Conservation (phyloP, 2,329 filamentous ascomycete species). For the Aspergillus udagawae region DNA sequence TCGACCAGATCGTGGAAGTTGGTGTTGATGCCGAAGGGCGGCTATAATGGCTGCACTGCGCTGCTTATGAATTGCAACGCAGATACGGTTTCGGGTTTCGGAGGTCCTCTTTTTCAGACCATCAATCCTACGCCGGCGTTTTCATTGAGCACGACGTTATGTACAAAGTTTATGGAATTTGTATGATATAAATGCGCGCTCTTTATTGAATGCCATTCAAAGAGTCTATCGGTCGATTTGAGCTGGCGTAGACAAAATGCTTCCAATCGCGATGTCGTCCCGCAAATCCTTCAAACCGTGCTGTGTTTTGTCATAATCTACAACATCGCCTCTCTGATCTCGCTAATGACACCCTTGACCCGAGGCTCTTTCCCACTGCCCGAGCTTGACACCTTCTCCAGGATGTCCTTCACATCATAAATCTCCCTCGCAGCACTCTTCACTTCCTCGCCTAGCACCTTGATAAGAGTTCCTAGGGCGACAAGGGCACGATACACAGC, state of each 20-base stretch:
- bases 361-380: conserved; percentile 55
- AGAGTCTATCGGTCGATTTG: background rate
- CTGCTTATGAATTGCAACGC: background rate
- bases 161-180: background rate
- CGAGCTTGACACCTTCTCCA: conserved; percentile 47
- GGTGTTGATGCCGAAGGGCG: conserved; percentile 35
- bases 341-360: conserved; percentile 55
- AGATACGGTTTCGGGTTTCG: background rate
- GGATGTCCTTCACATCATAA: conserved; percentile 47
- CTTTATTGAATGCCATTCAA: background rate
- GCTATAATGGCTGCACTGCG: conserved; percentile 17
- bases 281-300: background rate
- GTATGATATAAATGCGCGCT: background rate
- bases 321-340: conserved; percentile 50
- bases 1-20: conserved; percentile 87
- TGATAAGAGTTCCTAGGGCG: conserved; percentile 72
- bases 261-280: background rate
- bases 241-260: background rate
- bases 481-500: conserved; percentile 79
- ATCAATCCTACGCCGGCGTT: too few relatives aligned
- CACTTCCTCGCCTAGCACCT: conserved; percentile 56
- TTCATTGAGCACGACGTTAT: background rate
- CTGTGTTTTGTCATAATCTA: conserved; percentile 1
- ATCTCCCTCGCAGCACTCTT: conserved; percentile 56
- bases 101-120: too few relatives aligned